A percentile compares a stretch with the other conserved stretches of the same genome.
Evolutionary conservation across 768 basidiomycete species (phyloP).

Genomic region (Trametes sanguinea): DNA sequence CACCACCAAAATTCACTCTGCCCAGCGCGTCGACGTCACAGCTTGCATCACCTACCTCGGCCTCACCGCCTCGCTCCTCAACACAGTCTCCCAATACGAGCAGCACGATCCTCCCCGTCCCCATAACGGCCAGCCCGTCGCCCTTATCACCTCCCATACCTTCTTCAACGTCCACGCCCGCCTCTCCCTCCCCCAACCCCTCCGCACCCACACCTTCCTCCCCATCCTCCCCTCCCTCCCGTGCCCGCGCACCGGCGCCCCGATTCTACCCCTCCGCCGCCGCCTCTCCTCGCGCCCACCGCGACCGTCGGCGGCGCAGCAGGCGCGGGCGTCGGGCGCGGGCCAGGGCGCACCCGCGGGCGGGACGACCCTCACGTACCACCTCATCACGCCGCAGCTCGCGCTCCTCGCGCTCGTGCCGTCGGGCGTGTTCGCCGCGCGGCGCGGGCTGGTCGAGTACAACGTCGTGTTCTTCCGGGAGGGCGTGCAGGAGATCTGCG

Average conservation of each 20-base stretch:
- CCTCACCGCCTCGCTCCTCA: background rate
- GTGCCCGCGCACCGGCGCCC: slow-evolving; percentile 36
- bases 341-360: slow-evolving; percentile 33
- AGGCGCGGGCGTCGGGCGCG: slow-evolving; percentile 36
- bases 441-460: slow-evolving; percentile 79
- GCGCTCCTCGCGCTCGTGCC: slow-evolving; percentile 74
- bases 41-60: background rate
- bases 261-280: slow-evolving; percentile 72
- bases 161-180: slow-evolving; percentile 1
- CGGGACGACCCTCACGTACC: slow-evolving; percentile 81
- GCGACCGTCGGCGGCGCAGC: slow-evolving; percentile 27
- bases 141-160: too few species aligned
- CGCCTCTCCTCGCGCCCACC: slow-evolving; percentile 56
- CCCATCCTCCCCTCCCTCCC: slow-evolving; percentile 10
- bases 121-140: slow-evolving; percentile 17
- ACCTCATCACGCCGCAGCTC: slow-evolving; percentile 73
- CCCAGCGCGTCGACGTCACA: background rate
- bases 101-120: background rate
- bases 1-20: background rate
- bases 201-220: slow-evolving; percentile 2
- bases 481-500: slow-evolving; percentile 81
- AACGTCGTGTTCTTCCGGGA: slow-evolving; percentile 85
- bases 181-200: slow-evolving; percentile 6
- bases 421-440: slow-evolving; percentile 68
- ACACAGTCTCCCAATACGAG: background rate